phyloP scores from a whole-genome alignment of 2,329 filamentous ascomycete genomes.

The Parafenestella ontariensis region DNA sequence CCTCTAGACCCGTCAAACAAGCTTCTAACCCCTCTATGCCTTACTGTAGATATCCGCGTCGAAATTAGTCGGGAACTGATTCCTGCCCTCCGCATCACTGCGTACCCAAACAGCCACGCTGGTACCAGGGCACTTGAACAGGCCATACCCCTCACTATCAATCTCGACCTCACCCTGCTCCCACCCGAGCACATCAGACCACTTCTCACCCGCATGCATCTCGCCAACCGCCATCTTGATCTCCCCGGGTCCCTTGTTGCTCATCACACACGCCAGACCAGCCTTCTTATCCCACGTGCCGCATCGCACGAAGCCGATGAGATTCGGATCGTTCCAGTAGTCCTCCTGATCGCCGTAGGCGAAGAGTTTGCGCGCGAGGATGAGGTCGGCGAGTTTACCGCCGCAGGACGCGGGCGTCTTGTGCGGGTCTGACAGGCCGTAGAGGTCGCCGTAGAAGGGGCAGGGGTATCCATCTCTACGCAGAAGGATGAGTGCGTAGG shows the following conservation, averaged over 20 bases:
- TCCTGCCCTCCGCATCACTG: conserved; percentile 58
- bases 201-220: conserved; percentile 64
- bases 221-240: conserved; percentile 70
- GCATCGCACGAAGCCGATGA: conserved; percentile 66
- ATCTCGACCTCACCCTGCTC: conserved; percentile 64
- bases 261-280: conserved; percentile 60
- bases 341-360: conserved; percentile 71
- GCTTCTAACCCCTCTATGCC: no score
- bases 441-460: conserved; percentile 74
- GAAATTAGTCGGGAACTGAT: conserved; percentile 44
- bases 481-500: conserved; percentile 75
- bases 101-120: conserved; percentile 70
- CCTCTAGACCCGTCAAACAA: no score
- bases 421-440: conserved; percentile 65
- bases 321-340: conserved; percentile 67
- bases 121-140: conserved; percentile 57
- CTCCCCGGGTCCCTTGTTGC: conserved; percentile 47
- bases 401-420: conserved; percentile 61
- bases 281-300: conserved; percentile 61
- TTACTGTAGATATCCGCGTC: conserved; percentile 46
- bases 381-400: conserved; percentile 64
- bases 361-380: conserved; percentile 69
- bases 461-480: conserved; percentile 69
- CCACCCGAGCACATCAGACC: conserved; percentile 69
- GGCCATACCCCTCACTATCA: conserved; percentile 64